phyloP scores from a whole-genome alignment of 768 basidiomycete species.

The Tulasnella sp. region DNA sequence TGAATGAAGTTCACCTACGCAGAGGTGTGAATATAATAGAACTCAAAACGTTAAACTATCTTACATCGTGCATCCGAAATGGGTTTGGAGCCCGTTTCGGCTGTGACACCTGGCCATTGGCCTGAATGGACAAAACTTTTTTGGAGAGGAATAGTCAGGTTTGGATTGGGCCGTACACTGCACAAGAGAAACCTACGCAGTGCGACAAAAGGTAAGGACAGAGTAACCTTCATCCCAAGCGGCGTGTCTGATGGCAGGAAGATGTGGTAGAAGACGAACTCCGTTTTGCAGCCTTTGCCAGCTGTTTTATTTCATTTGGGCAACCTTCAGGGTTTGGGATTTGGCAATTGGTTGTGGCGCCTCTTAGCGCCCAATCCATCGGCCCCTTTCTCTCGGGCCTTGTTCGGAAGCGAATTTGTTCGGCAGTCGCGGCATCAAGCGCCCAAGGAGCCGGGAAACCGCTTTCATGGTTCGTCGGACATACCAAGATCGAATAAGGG shows the following conservation, averaged over 20 bases:
- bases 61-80: background rate
- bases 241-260: background rate
- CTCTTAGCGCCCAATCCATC: background rate
- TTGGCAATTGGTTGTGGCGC: background rate
- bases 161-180: background rate
- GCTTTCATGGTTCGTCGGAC: background rate
- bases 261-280: background rate
- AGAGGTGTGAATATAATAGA: background rate
- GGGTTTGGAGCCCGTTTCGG: background rate
- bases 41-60: background rate
- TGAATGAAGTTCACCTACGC: conserved; percentile 21
- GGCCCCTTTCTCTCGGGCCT: background rate
- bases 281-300: background rate
- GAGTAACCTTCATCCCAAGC: background rate
- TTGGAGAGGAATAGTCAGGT: background rate
- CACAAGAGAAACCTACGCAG: background rate
- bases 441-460: background rate
- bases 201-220: background rate
- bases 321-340: background rate
- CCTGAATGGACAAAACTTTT: background rate
- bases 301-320: background rate
- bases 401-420: background rate
- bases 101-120: background rate
- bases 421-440: too few species aligned
- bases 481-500: background rate